A percentile compares a stretch with the other conserved stretches of the same genome.
Evolutionary conservation across 2,329 filamentous ascomycete genomes (phyloP).

Genomic region (Lasiodiplodia theobromae): DNA sequence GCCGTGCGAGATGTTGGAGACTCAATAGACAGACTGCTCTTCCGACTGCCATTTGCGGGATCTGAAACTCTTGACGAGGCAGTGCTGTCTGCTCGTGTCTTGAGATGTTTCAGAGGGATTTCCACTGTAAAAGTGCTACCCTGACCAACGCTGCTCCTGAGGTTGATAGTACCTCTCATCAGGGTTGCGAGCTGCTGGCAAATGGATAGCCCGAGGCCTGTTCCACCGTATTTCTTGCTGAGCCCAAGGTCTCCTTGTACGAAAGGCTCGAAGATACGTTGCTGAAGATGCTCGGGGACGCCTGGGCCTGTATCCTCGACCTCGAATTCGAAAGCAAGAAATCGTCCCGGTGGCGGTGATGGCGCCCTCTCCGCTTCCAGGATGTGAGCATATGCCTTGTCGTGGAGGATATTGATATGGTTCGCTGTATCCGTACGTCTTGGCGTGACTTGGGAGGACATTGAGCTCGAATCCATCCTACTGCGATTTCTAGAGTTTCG

Average conservation of each 20-base stretch:
- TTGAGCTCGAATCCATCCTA: conserved; percentile 41
- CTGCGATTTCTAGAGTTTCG: conserved; percentile 42
- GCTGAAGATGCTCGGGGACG: conserved; percentile 77
- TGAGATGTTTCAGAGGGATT: conserved; percentile 80
- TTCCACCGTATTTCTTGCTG: conserved; percentile 89
- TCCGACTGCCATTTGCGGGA: conserved; percentile 36
- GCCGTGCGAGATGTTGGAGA: conserved; percentile 27
- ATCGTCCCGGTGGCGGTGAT: conserved; percentile 65
- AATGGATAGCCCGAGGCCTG: conserved; percentile 86
- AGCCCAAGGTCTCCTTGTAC: conserved; percentile 90
- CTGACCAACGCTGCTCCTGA: conserved; percentile 74
- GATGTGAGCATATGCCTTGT: conserved; percentile 46
- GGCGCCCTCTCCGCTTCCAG: conserved; percentile 46
- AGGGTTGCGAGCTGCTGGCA: conserved; percentile 83
- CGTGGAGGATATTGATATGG: conserved; percentile 50
- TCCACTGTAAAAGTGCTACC: conserved; percentile 84
- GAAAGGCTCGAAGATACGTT: conserved; percentile 91
- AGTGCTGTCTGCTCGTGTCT: conserved; percentile 67
- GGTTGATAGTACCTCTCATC: conserved; percentile 79
- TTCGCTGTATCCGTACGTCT: conserved; percentile 51
- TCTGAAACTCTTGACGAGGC: conserved; percentile 47
- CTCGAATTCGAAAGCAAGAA: conserved; percentile 84
- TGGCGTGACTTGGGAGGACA: conserved; percentile 34
- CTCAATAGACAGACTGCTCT: conserved; percentile 30
- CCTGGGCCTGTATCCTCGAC: conserved; percentile 89